Base-by-base conservation (phyloP, 345 rosid species). In the Arabidopsis suecica region DNA sequence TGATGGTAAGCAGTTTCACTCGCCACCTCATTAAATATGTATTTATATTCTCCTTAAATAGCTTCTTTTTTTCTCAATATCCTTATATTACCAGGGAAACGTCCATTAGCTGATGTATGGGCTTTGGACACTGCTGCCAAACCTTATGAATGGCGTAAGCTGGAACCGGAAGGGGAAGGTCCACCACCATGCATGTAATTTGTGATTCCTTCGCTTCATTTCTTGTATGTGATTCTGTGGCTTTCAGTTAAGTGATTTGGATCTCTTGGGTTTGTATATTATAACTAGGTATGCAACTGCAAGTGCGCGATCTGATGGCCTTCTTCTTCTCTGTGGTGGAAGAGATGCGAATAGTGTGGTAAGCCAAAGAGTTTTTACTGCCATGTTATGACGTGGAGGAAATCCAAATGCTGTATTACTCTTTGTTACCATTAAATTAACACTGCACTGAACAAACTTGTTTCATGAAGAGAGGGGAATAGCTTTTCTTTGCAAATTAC, bases 151-250 rank as follows among this genome's bases (percentile, higher is more conserved):
- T 96, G 99, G 98, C 98, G 91, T 78, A 96, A 93, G 73, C 86
- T 96, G 87, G 99, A 96, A 79, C 99, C 97, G 13, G 99, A 96
- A 87, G 99, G 99, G 82, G 99, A 96, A 75, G 99, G 97, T 38
- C 99, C 99, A 32, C 98, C 99, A 61, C 96, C 98, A 63, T 96
- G 99, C 99, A 96, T 93, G 99, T 96, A 92, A 79, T 4, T 59
- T 53, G 63, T 71, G 58, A 66, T 40, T 67, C 38, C 56, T 72
- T 65, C 41, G n/a, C 33, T 59, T 32, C 49, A 49, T 56, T 45
- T 53, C 40, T 32, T 44, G 20, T 47, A 20, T 60, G 25, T 45
- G 49, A 36, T 38, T 69, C 11, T 33, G 60, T 77, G 41, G 6
- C 7, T 40, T 70, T 25, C 58, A 37, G 44, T 23, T 13, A 9